Evolutionary conservation across 768 basidiomycete genomes (phyloP).

Genomic region (Coprinopsis sp.): DNA sequence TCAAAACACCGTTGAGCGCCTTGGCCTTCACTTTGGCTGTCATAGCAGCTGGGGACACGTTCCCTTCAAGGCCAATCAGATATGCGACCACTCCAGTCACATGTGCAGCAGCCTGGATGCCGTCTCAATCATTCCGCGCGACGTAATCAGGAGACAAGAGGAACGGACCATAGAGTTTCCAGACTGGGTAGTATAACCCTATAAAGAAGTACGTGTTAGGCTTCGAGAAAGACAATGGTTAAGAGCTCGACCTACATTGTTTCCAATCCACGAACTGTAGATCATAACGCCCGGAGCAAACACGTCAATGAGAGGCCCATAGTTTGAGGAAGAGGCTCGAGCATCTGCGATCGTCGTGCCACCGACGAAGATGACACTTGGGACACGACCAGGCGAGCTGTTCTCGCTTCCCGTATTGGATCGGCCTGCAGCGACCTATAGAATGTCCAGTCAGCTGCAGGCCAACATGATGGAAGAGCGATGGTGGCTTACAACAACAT

Average conservation of each 20-base stretch:
- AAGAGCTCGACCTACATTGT: constrained; percentile 9
- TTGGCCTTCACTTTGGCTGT: constrained; percentile 20
- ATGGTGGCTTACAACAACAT: constrained; percentile 20
- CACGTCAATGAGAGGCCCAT: constrained; percentile 28
- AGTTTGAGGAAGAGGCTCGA: constrained; percentile 30
- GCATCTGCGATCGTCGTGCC: constrained; percentile 25
- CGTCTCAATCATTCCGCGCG: not conserved
- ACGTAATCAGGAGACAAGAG: not conserved
- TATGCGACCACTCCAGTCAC: constrained; percentile 36
- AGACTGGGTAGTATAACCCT: constrained; percentile 17
- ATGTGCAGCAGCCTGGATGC: constrained; percentile 24
- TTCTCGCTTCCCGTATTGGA: constrained; percentile 18
- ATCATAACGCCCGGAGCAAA: constrained; percentile 28
- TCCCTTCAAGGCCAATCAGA: constrained; percentile 28
- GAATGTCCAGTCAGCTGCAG: not conserved
- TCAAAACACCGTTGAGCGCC: constrained; percentile 23
- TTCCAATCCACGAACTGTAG: constrained; percentile 20
- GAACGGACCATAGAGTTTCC: constrained; percentile 22
- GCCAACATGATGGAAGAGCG: not conserved
- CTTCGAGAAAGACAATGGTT: not conserved
- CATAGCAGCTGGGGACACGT: constrained; percentile 28
- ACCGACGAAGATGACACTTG: constrained; percentile 28
- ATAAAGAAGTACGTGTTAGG: not conserved
- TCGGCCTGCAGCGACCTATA: constrained; percentile 25
- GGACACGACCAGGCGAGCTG: constrained; percentile 27